These are phyloP conservation scores for Pseudopyricularia cyperi DNA, from an alignment of 2,329 filamentous ascomycete species.

Conservation along the genomic window DNA sequence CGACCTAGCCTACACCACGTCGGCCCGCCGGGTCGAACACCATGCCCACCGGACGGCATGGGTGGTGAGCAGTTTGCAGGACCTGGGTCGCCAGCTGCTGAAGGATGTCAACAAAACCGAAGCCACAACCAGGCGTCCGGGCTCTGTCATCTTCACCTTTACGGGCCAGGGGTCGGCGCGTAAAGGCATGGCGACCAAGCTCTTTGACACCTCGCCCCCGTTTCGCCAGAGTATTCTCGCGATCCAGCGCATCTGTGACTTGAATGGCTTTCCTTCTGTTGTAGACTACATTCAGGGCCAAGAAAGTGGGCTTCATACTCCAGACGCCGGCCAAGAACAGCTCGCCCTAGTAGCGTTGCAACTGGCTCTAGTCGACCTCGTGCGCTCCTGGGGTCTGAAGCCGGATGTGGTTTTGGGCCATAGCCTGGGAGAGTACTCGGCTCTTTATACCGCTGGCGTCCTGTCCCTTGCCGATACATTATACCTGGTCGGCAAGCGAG, in stretches of 20 bases:
- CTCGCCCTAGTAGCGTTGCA: conserved; percentile 10
- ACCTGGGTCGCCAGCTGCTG: background rate
- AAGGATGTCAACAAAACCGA: background rate
- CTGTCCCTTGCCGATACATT: conserved; percentile 47
- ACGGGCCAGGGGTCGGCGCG: conserved; percentile 28
- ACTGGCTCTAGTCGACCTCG: conserved; percentile 27
- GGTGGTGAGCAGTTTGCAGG: background rate
- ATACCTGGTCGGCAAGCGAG: conserved; percentile 47
- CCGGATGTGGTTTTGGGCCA: conserved; percentile 33
- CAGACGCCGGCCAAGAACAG: background rate
- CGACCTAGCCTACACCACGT: conserved; percentile 29
- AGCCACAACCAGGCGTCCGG: background rate
- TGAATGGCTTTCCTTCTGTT: conserved; percentile 20
- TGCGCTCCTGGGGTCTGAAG: conserved; percentile 16
- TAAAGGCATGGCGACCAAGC: conserved; percentile 1
- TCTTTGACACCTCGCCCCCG: background rate
- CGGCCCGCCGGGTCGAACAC: background rate
- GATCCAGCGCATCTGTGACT: conserved; percentile 10
- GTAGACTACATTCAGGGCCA: conserved; percentile 7
- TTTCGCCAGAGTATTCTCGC: background rate
- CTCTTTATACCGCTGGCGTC: conserved; percentile 48
- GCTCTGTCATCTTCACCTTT: conserved; percentile 22
- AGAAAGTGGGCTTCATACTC: too few relatives aligned
- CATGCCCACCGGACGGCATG: background rate
- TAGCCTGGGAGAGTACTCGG: conserved; percentile 50